Evolutionary conservation across 2,329 filamentous ascomycete genomes (phyloP).

Genomic region (Paraphoma chrysanthemicola): DNA sequence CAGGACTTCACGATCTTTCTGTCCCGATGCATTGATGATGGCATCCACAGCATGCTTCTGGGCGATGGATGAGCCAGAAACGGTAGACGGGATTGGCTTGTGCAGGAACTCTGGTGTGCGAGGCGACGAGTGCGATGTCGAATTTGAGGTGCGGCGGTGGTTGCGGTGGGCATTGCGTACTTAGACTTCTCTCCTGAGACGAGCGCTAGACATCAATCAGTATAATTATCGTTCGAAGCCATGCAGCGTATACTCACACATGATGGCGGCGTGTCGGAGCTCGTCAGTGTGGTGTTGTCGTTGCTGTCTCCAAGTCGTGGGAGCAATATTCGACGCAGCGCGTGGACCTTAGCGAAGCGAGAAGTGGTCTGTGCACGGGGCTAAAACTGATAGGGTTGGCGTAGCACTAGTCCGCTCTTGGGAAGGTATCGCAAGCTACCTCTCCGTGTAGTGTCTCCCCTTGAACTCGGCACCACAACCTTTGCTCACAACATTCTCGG

Average conservation of each 20-base stretch:
- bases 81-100: slow-evolving; percentile 2
- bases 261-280: slow-evolving; percentile 48
- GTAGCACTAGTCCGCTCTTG: background rate
- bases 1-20: background rate
- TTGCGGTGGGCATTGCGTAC: slow-evolving; percentile 63
- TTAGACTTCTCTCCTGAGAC: slow-evolving; percentile 79
- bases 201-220: slow-evolving; percentile 61
- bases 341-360: background rate
- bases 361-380: background rate
- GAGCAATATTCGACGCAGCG: no score
- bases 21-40: slow-evolving; percentile 6
- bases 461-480: no score
- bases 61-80: slow-evolving; percentile 7
- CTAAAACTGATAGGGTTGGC: background rate
- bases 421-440: background rate
- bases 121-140: background rate
- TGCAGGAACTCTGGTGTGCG: background rate
- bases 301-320: slow-evolving; percentile 14
- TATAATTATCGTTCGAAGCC: background rate
- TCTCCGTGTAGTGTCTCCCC: background rate
- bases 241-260: slow-evolving; percentile 41
- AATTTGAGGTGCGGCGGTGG: slow-evolving; percentile 59
- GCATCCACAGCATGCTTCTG: slow-evolving; percentile 23
- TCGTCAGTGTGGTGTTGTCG: slow-evolving; percentile 46
- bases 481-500: background rate